A percentile compares a stretch with the other conserved stretches of the same genome.
Evolutionary conservation across 1,139 yeast species (phyloP).

Genomic region (Saccharomyces hybrid): DNA sequence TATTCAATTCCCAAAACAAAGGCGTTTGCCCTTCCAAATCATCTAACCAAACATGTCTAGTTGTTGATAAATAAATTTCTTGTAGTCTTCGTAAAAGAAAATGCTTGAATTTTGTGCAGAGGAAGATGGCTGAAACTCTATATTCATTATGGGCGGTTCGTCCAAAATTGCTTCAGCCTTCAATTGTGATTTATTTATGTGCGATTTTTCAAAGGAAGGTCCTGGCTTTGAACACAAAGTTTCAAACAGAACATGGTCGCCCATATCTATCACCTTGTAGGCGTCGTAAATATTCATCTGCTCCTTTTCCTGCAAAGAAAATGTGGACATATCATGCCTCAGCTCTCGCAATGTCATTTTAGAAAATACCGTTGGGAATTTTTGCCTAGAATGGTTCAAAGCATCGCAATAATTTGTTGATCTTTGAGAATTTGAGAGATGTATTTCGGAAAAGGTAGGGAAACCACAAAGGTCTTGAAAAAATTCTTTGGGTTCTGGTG

Average conservation of each 20-base stretch:
- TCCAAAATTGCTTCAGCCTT: neutral
- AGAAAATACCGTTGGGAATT: neutral
- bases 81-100: neutral
- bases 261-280: too few species aligned
- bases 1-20: too few species aligned
- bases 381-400: constrained; percentile 2
- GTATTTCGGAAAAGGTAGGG: neutral
- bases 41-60: neutral
- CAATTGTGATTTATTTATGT: neutral
- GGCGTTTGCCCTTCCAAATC: too few species aligned
- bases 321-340: neutral
- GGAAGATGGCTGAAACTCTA: neutral
- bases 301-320: too few species aligned
- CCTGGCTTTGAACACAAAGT: neutral
- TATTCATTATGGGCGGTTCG: neutral
- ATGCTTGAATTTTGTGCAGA: neutral
- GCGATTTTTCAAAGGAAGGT: neutral
- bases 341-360: neutral
- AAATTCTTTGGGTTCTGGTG: constrained; percentile 12
- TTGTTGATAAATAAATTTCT: neutral
- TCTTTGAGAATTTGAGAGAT: neutral
- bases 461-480: constrained; percentile 2
- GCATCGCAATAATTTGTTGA: constrained; percentile 9
- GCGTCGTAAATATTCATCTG: too few species aligned
- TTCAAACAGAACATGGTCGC: neutral